Evolutionary conservation across 495 filamentous ascomycete genomes (phyloP), one percentile per base, ranked within the genome.

Genomic region (Pseudoneurospora amorphoporcata): DNA sequence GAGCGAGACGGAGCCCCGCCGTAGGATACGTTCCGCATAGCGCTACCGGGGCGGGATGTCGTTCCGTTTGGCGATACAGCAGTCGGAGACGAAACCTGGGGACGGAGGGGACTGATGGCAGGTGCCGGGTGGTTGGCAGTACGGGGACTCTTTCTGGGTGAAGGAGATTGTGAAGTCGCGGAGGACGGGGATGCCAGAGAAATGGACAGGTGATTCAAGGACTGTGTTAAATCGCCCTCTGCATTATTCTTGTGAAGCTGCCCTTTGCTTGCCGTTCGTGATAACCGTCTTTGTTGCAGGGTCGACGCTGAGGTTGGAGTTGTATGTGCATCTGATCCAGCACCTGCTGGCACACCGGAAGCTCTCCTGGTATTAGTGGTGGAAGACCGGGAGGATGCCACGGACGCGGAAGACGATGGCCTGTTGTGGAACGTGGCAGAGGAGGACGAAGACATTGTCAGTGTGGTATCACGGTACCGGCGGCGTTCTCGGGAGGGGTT

Each of bases 21-120:
- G 85, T 74, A 86, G 79, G 77, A 80, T 78, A 82, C 88, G 83
- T 80, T 85, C 78, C 77, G 87, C 79, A 76, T 82, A 12, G 82
- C 76, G 68, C 79, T 77, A 71, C 78, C 76, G 19, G 79, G 76
- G 72, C 79, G 81, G 40, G 81, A 79, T 10, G 82, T 72, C 70
- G 72, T 69, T 5, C 84, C 76, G 72, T 71, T 76, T 17, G 83
- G 81, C 2, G 79, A 77, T 39, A 73, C 75, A 53, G 53, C 53
- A 65, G 53, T 35, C 53, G 53, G 29, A 65, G 53, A 8, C 6
- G 53, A 17, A 9, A 35, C 35, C 53, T 65, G 53, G 29, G 53
- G 53, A 1, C 29, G 53, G 16, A 65, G 53, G 14, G 53, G 53
- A 17, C 70, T 72, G 65, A 76, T 41, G 35, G 79, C 39, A 10